Evolutionary conservation across 106 monocot species (phyloP).

Genomic region (Dioscorea zingiberensis): DNA sequence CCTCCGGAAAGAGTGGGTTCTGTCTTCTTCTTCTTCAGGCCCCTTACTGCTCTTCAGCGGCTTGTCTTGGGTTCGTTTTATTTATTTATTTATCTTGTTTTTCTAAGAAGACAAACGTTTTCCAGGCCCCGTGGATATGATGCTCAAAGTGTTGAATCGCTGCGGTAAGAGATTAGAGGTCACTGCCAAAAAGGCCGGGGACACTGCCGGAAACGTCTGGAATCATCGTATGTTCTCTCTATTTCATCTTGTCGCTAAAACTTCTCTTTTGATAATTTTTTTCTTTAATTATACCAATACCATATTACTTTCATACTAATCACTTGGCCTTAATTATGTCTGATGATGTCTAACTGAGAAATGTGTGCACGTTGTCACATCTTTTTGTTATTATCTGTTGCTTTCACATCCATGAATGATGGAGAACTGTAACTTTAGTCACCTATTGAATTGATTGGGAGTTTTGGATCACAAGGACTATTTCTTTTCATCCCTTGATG

Average conservation of each 20-base stretch:
- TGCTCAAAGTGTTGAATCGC: conserved; percentile 51
- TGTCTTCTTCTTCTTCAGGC: neutral
- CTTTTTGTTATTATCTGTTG: too few relatives aligned
- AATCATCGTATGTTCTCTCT: conserved; percentile 49
- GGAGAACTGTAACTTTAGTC: too few relatives aligned
- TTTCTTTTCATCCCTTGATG: too few relatives aligned
- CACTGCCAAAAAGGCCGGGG: conserved; percentile 44
- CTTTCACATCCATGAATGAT: too few relatives aligned
- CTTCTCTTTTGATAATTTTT: neutral
- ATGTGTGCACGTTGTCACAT: too few relatives aligned
- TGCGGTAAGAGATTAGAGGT: conserved; percentile 64
- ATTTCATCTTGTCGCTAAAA: neutral
- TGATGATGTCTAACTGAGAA: too few relatives aligned
- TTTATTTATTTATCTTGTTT: neutral
- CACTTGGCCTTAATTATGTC: neutral
- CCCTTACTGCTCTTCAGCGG: too few relatives aligned
- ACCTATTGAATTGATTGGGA: too few relatives aligned
- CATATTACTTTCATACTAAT: neutral
- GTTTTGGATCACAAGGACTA: too few relatives aligned
- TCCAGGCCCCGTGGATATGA: conserved; percentile 34
- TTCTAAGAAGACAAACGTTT: neutral
- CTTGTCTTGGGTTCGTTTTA: neutral
- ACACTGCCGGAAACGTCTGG: conserved; percentile 62
- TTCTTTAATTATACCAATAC: neutral
- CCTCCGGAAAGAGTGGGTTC: conserved; percentile 37